Evolutionary conservation across 805 yeast species (phyloP).

Genomic region (Lipomyces chichibuensis): DNA sequence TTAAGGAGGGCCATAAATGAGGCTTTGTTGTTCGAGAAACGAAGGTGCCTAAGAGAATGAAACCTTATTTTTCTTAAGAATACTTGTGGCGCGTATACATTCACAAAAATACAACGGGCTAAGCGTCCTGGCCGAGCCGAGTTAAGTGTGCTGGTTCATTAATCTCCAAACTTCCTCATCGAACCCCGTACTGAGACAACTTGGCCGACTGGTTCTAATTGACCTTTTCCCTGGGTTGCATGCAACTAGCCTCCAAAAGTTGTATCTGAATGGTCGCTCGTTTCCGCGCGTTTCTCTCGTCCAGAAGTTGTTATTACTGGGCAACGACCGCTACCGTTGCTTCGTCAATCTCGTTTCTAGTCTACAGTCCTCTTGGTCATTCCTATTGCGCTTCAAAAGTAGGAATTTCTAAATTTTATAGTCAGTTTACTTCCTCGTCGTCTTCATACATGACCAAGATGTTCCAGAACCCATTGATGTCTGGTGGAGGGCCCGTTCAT

Average conservation of each 20-base stretch:
- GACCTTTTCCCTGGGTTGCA: background rate
- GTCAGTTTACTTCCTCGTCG: constrained; percentile 6
- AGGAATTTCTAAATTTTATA: constrained; percentile 16
- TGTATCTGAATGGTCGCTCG: constrained; percentile 22
- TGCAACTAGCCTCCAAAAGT: background rate
- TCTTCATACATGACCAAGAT: background rate
- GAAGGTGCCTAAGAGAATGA: no score
- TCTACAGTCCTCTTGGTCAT: constrained; percentile 12
- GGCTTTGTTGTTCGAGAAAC: no score
- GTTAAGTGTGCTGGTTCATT: no score
- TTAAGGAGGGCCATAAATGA: no score
- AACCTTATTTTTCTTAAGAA: no score
- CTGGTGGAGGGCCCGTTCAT: constrained; percentile 14
- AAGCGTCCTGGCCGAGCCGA: no score
- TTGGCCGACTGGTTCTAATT: background rate
- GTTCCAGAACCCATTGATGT: constrained; percentile 12
- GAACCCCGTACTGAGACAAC: background rate
- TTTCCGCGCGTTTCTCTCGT: constrained; percentile 13
- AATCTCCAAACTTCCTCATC: background rate
- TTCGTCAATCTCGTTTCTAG: constrained; percentile 26
- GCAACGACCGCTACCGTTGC: constrained; percentile 36
- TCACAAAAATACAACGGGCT: no score
- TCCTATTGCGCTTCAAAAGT: constrained; percentile 1
- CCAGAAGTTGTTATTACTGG: constrained; percentile 33
- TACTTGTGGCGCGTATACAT: no score